Evolutionary conservation across 1,284 basidiomycete genomes (phyloP).

Genomic region (Leucoagaricus sp.): DNA sequence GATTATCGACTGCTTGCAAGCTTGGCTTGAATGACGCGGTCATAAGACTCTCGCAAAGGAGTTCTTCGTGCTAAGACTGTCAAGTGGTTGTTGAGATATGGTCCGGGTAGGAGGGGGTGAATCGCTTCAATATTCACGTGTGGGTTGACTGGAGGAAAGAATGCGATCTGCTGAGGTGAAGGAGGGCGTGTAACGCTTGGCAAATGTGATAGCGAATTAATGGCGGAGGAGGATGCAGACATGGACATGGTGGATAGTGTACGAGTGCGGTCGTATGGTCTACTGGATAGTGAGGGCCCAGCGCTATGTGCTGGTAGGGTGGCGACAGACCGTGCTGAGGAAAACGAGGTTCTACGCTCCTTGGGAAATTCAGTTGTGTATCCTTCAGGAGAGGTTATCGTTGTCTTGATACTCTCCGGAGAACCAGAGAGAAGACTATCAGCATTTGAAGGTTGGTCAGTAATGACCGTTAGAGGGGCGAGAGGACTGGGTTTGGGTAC

Average conservation of each 20-base stretch:
- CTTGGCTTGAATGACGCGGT: slow-evolving; percentile 64
- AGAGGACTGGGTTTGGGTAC: slow-evolving; percentile 54
- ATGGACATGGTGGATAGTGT: slow-evolving; percentile 68
- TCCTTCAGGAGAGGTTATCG: slow-evolving; percentile 23
- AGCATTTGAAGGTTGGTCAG: slow-evolving; percentile 42
- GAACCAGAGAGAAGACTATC: slow-evolving; percentile 38
- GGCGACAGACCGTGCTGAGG: slow-evolving; percentile 61
- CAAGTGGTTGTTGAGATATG: slow-evolving; percentile 68
- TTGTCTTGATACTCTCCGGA: slow-evolving; percentile 32
- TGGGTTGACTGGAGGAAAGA: slow-evolving; percentile 59
- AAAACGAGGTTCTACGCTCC: slow-evolving; percentile 59
- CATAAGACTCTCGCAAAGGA: slow-evolving; percentile 69
- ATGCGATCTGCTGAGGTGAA: slow-evolving; percentile 48
- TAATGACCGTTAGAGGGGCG: slow-evolving; percentile 61
- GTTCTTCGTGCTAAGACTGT: slow-evolving; percentile 62
- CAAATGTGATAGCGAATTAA: slow-evolving; percentile 63
- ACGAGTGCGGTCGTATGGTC: slow-evolving; percentile 53
- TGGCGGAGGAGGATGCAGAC: slow-evolving; percentile 59
- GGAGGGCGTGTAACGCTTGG: slow-evolving; percentile 54
- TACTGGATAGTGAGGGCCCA: slow-evolving; percentile 29
- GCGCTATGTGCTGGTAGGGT: slow-evolving; percentile 53
- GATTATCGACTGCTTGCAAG: slow-evolving; percentile 16
- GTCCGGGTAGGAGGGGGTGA: slow-evolving; percentile 68
- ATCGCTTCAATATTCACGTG: slow-evolving; percentile 54
- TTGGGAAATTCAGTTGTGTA: slow-evolving; percentile 16